These are phyloP conservation scores for Allomyces macrogynus DNA, from an alignment of 192 early-diverging fungal species.

Conservation along the genomic window DNA sequence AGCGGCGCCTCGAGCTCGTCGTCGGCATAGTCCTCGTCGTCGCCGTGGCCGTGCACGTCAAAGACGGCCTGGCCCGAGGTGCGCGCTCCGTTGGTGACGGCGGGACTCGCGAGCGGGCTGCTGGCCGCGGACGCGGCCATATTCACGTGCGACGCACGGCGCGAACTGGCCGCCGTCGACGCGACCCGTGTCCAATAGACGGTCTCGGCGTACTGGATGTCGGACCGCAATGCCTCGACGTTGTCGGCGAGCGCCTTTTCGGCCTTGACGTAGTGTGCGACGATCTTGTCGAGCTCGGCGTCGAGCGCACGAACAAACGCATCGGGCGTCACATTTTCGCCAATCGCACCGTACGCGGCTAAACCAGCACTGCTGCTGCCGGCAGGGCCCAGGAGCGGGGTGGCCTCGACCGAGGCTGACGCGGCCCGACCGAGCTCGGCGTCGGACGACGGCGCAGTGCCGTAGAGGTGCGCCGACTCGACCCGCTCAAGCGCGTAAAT, in stretches of 20 bases:
- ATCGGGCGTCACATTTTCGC: background rate
- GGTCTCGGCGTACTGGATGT: slow-evolving; percentile 25
- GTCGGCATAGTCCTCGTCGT: slow-evolving; percentile 8
- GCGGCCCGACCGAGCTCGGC: too few species aligned
- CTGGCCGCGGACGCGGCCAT: background rate
- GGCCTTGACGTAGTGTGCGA: slow-evolving; percentile 60
- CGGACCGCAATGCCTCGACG: slow-evolving; percentile 36
- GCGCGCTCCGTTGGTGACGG: background rate
- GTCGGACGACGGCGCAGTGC: background rate
- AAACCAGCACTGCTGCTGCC: too few species aligned
- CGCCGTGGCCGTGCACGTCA: background rate
- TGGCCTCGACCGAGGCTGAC: background rate
- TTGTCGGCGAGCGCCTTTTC: slow-evolving; percentile 54
- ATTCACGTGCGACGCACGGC: background rate
- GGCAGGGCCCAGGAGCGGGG: background rate
- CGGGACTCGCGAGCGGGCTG: too few species aligned
- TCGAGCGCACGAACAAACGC: slow-evolving; percentile 55
- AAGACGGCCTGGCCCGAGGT: background rate
- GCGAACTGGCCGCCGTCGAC: background rate
- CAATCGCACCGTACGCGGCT: background rate
- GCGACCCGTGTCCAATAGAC: background rate
- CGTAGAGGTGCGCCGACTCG: background rate
- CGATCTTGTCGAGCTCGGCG: slow-evolving; percentile 64
- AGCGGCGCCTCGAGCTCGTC: background rate
- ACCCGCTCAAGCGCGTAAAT: slow-evolving; percentile 47